phyloP scores from a whole-genome alignment of 495 filamentous ascomycete genomes.

The Podospora pseudopauciseta region DNA sequence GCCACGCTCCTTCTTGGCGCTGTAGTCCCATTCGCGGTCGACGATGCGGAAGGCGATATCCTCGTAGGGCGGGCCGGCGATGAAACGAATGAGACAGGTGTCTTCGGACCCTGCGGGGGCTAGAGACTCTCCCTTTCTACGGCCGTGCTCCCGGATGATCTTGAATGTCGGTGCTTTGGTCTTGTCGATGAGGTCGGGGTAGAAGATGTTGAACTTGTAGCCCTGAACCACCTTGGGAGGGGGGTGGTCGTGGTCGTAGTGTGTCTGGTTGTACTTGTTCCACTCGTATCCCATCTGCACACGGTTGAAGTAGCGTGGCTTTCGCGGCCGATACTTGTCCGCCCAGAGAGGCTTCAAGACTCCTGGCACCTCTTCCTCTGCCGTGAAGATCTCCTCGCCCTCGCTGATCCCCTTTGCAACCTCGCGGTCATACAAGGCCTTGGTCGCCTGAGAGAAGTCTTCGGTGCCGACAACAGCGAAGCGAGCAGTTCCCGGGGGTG shows the following conservation, averaged over 20 bases:
- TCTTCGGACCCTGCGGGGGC: conserved; percentile 97
- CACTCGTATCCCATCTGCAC: conserved; percentile 99
- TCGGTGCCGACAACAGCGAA: conserved; percentile 74
- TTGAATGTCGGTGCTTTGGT: conserved; percentile 89
- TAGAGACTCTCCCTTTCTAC: conserved; percentile 85
- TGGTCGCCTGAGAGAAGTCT: conserved; percentile 88
- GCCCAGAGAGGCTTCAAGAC: conserved; percentile 73
- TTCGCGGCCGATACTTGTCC: conserved; percentile 83
- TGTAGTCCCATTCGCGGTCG: conserved; percentile 99
- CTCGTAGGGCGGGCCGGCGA: conserved; percentile 93
- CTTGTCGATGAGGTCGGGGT: conserved; percentile 97
- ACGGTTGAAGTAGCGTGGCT: conserved; percentile 95
- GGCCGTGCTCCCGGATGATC: conserved; percentile 87
- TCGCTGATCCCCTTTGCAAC: conserved; percentile 88
- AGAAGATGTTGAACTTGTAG: conserved; percentile 99
- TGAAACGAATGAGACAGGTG: conserved; percentile 93
- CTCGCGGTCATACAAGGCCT: conserved; percentile 87
- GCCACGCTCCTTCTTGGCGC: conserved; percentile 88
- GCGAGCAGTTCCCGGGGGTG: conserved; percentile 58
- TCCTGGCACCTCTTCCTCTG: conserved; percentile 75
- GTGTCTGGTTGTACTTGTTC: conserved; percentile 99
- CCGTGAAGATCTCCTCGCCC: conserved; percentile 93
- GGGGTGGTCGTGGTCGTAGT: conserved; percentile 98
- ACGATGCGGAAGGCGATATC: conserved; percentile 98
- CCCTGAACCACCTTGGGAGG: conserved; percentile 98